Conservation (phyloP, 2,329 filamentous ascomycete genomes). For the Pestalotiopsis sp. region DNA sequence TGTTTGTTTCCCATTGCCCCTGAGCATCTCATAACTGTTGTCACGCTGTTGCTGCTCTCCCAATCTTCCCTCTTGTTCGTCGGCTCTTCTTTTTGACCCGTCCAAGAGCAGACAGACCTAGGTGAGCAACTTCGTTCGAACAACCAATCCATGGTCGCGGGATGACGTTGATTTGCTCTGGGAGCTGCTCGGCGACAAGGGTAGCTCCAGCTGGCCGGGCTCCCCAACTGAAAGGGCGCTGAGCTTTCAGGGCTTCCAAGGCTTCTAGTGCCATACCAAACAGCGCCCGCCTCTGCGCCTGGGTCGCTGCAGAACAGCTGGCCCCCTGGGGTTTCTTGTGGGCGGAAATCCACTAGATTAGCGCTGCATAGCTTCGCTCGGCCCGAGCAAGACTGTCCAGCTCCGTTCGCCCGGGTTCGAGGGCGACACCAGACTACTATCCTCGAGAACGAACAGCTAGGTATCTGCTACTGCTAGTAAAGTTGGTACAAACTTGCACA, state of each 20-base stretch:
- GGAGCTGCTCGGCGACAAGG: background rate
- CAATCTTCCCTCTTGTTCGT: background rate
- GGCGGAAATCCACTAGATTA: background rate
- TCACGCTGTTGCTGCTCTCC: background rate
- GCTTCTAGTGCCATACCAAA: background rate
- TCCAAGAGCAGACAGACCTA: background rate
- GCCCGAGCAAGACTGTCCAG: constrained; percentile 1
- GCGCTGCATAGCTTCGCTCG: background rate
- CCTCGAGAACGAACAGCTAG: too few species aligned
- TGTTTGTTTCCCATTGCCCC: background rate
- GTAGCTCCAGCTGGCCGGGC: constrained; percentile 1
- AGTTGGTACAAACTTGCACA: too few species aligned
- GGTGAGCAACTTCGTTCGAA: background rate
- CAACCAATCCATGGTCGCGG: background rate
- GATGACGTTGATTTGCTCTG: constrained; percentile 3
- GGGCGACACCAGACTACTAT: background rate
- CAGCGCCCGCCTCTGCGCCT: background rate
- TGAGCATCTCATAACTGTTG: background rate
- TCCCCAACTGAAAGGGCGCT: background rate
- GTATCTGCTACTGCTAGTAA: too few species aligned
- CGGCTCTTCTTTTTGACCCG: background rate
- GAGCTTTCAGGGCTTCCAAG: background rate
- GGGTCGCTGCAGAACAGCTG: background rate
- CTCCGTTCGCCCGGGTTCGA: constrained; percentile 7
- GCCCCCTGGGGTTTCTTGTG: too few species aligned